phyloP scores from a whole-genome alignment of 805 yeast species.

The Ogataea salicorniae region DNA sequence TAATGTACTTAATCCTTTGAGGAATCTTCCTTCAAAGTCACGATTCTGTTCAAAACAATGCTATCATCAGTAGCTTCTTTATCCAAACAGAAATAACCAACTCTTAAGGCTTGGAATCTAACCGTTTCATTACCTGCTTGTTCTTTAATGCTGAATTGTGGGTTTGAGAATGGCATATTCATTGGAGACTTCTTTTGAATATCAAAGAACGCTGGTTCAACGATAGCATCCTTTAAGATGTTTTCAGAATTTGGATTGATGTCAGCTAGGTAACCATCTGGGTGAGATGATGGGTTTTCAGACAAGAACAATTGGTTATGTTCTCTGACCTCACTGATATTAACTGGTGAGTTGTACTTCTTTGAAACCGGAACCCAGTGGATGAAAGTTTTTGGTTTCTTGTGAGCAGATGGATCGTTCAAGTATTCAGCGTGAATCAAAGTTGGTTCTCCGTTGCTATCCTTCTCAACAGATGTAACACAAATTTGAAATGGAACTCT shows the following conservation, averaged over 20 bases:
- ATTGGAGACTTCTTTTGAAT: slow-evolving; percentile 71
- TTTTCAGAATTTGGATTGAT: slow-evolving; percentile 77
- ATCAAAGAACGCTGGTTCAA: slow-evolving; percentile 74
- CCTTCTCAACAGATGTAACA: slow-evolving; percentile 63
- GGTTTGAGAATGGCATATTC: slow-evolving; percentile 51
- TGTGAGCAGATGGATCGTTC: slow-evolving; percentile 46
- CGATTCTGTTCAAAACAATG: slow-evolving; percentile 83
- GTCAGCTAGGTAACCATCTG: slow-evolving; percentile 84
- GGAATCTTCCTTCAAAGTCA: slow-evolving; percentile 82
- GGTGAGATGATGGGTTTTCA: slow-evolving; percentile 85
- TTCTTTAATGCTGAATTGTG: slow-evolving; percentile 71
- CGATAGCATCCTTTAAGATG: slow-evolving; percentile 55
- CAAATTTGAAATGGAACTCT: slow-evolving; percentile 82
- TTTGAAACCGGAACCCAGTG: slow-evolving; percentile 88
- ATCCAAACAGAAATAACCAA: slow-evolving; percentile 92
- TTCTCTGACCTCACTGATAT: slow-evolving; percentile 71
- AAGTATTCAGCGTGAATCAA: slow-evolving; percentile 79
- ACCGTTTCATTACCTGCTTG: slow-evolving; percentile 70
- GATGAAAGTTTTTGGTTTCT: slow-evolving; percentile 91
- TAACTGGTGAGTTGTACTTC: slow-evolving; percentile 57
- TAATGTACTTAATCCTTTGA: slow-evolving; percentile 31
- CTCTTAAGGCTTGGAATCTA: slow-evolving; percentile 96
- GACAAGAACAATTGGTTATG: slow-evolving; percentile 84
- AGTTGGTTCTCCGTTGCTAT: slow-evolving; percentile 54
- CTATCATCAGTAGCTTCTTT: slow-evolving; percentile 59